These are phyloP conservation scores for Alternaria longipes DNA, from an alignment of 2,329 filamentous ascomycete genomes.

Conservation along the genomic window DNA sequence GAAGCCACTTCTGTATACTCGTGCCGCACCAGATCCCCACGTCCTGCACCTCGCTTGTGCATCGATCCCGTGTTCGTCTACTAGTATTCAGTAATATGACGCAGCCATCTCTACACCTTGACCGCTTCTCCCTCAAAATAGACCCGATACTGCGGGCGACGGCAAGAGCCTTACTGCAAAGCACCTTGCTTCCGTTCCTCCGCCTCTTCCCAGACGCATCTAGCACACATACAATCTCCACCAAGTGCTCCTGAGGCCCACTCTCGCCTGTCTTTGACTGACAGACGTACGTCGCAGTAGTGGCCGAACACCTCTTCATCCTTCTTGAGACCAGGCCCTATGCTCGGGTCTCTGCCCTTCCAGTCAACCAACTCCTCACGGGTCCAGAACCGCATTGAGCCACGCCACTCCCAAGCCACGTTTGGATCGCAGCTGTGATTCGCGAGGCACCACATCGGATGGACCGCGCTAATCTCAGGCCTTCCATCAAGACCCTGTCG, in stretches of 20 bases:
- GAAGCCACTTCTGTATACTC: slow-evolving; percentile 1
- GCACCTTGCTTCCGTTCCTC: slow-evolving; percentile 8
- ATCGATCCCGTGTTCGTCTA: neutral
- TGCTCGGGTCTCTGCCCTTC: slow-evolving; percentile 43
- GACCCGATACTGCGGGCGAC: neutral
- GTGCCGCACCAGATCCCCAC: slow-evolving; percentile 9
- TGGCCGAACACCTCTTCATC: slow-evolving; percentile 92
- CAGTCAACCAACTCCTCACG: slow-evolving; percentile 66
- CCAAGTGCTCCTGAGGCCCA: slow-evolving; percentile 90
- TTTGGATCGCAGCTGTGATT: slow-evolving; percentile 98
- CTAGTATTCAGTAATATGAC: neutral
- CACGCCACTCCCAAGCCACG: slow-evolving; percentile 92
- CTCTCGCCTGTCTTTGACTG: slow-evolving; percentile 81
- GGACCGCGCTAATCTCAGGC: slow-evolving; percentile 91
- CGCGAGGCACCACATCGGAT: slow-evolving; percentile 94
- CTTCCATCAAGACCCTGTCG: slow-evolving; percentile 75
- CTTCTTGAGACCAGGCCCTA: slow-evolving; percentile 70
- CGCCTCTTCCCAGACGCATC: slow-evolving; percentile 76
- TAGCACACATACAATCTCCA: slow-evolving; percentile 84
- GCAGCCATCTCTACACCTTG: neutral
- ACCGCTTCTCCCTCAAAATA: neutral
- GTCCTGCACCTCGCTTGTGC: neutral
- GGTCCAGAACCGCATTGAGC: slow-evolving; percentile 75
- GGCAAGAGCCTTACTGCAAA: neutral
- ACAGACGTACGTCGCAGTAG: slow-evolving; percentile 86